Evolutionary conservation across 257 asterid genomes (phyloP).

Genomic region (Scutellaria minor): DNA sequence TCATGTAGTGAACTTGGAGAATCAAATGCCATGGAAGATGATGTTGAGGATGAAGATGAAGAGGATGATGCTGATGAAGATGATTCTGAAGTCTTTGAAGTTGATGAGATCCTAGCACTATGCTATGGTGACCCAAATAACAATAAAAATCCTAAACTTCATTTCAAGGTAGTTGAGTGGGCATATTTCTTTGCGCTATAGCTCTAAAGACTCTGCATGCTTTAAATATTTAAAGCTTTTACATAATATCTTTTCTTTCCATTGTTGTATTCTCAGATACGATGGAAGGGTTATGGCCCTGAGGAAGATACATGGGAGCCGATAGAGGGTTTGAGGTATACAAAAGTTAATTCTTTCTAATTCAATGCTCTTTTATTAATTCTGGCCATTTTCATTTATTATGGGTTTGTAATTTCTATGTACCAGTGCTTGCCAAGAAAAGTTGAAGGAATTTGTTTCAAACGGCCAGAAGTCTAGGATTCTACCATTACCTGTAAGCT

Average conservation of each 20-base stretch:
- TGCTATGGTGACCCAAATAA: slow-evolving; percentile 67
- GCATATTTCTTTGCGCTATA: slow-evolving; percentile 7
- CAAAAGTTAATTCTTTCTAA: background rate
- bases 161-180: slow-evolving; percentile 62
- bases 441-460: slow-evolving; percentile 63
- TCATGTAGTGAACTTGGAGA: slow-evolving; percentile 29
- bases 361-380: background rate
- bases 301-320: slow-evolving; percentile 92
- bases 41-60: slow-evolving; percentile 28
- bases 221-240: background rate
- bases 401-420: slow-evolving; percentile 8
- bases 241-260: background rate
- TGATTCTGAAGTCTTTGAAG: slow-evolving; percentile 61
- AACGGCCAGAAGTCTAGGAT: slow-evolving; percentile 50
- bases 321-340: slow-evolving; percentile 63
- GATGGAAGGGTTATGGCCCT: slow-evolving; percentile 82
- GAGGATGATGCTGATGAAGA: slow-evolving; percentile 39
- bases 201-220: background rate
- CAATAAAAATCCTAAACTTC: slow-evolving; percentile 35
- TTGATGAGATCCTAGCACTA: slow-evolving; percentile 51
- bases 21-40: slow-evolving; percentile 10
- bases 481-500: slow-evolving; percentile 85
- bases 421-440: slow-evolving; percentile 61
- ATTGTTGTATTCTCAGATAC: slow-evolving; percentile 44
- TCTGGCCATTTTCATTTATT: background rate